Base-by-base conservation (phyloP, 2,329 filamentous ascomycete species). In the Colletotrichum cordylinicola region DNA sequence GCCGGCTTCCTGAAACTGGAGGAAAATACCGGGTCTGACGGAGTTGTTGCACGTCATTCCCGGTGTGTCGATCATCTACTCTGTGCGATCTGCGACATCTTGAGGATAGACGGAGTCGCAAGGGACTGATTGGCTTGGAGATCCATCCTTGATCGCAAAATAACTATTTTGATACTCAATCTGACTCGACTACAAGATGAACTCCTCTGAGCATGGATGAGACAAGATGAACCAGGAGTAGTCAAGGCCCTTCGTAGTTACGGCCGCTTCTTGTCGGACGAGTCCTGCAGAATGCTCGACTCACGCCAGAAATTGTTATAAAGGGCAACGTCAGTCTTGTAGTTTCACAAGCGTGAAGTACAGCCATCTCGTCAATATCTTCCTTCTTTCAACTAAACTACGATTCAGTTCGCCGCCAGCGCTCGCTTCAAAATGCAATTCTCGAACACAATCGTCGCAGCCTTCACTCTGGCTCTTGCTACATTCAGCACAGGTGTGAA, bases 281-380 rank as follows among this genome's bases (percentile, higher is more conserved):
- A n/a, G 0, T 1, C n/a, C 9, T n/a, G 39, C 18, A 18, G n/a
- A 58, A 24, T 58, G 15, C 55, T 58, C 13, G 27, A 21, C 16
- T 4, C 13, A 13, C 27, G 21, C 21, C 55, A 58, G 55, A 64
- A 27, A 29, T 18, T 24, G 7, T 37, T n/a, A 27, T 33, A 37
- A 27, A 18, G 12, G 33, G 9, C 60, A 13, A 35, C 18, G 33
- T 15, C n/a, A 12, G 31, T 24, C 13, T 6, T 27, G 8, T 13
- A 9, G 29, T 0, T 21, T 18, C 21, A 35, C 29, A 1, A 6
- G 8, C 13, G 0, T 10, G 0, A 24, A 33, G 18, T n/a, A 16
- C 31, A 64, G 21, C 21, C 60, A 64, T 13, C 1, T 64, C 21
- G 24, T 64, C 1, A 0, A 0, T 21, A 1, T 16, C 16, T 64